A percentile compares a stretch with the other conserved stretches of the same genome.
These are phyloP conservation scores for Paramecium sexaurelia DNA, from an alignment of 73 alveolate genomes.

Conservation along the genomic window DNA sequence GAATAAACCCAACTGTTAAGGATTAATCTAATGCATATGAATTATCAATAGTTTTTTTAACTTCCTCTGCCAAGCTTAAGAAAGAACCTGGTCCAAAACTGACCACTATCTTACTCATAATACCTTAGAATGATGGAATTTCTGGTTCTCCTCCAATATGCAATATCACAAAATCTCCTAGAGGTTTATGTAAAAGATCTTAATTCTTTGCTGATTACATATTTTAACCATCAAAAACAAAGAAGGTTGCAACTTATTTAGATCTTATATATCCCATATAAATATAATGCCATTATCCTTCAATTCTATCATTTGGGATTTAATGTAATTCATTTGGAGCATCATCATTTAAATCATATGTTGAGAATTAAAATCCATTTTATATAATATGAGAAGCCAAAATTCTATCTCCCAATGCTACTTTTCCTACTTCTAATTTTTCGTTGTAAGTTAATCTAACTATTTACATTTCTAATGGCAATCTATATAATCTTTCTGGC, in stretches of 20 bases:
- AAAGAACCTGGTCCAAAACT: constrained; percentile 12
- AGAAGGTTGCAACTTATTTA: not conserved
- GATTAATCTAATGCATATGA: not conserved
- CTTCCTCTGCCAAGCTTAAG: constrained; percentile 5
- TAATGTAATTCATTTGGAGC: constrained; percentile 17
- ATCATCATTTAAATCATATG: constrained; percentile 32
- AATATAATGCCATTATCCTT: constrained; percentile 34
- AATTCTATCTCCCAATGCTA: constrained; percentile 34
- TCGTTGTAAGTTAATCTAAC: not conserved
- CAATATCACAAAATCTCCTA: not conserved
- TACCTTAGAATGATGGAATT: constrained; percentile 29
- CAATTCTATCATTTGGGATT: not conserved
- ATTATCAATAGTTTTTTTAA: constrained; percentile 14
- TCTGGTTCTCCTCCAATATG: constrained; percentile 4
- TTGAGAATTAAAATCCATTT: not conserved
- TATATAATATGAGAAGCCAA: not conserved
- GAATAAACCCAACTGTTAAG: not conserved
- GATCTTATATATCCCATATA: constrained; percentile 37
- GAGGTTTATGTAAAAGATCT: not conserved
- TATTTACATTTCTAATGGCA: not conserved
- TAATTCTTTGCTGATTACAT: not conserved
- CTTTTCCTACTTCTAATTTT: constrained; percentile 1
- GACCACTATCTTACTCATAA: not conserved
- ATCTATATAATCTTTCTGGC: constrained; percentile 1
- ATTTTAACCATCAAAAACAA: not conserved